Conservation (phyloP, 73 alveolate genomes). For the Urostyla sp. region DNA sequence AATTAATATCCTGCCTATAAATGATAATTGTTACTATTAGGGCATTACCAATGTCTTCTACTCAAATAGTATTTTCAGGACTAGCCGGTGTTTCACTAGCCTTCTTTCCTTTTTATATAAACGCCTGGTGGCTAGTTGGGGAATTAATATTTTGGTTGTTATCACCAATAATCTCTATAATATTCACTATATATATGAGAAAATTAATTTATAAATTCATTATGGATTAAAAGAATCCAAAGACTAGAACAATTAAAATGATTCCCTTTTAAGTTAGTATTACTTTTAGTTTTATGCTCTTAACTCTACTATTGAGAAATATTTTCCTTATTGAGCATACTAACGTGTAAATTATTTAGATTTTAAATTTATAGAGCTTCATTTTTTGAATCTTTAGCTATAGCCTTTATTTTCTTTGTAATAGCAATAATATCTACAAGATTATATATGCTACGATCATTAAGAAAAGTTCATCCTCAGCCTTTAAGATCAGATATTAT, state of each 20-base stretch:
- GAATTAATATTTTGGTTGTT: slow-evolving; percentile 17
- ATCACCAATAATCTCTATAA: slow-evolving; percentile 8
- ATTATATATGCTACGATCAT: slow-evolving; percentile 30
- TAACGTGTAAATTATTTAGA: background rate
- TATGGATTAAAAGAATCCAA: background rate
- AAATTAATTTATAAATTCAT: background rate
- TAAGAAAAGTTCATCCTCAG: slow-evolving; percentile 8
- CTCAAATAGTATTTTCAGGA: slow-evolving; percentile 28
- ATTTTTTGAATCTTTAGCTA: background rate
- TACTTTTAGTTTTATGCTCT: slow-evolving; percentile 6
- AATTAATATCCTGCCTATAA: slow-evolving; percentile 11
- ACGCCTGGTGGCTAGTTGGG: slow-evolving; percentile 5
- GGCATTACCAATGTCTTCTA: slow-evolving; percentile 39
- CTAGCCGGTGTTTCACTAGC: slow-evolving; percentile 24
- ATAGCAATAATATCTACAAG: background rate
- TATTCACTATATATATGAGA: background rate
- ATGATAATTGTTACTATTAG: slow-evolving; percentile 25
- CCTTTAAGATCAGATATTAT: background rate
- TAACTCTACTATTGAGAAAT: background rate
- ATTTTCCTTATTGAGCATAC: background rate
- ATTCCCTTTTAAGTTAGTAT: slow-evolving; percentile 18
- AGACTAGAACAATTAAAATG: slow-evolving; percentile 22
- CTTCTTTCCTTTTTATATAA: background rate
- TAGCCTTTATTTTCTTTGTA: background rate
- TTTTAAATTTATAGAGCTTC: background rate